phyloP scores from a whole-genome alignment of 2,329 filamentous ascomycete genomes.

The Xylariomycetidae sp. region DNA sequence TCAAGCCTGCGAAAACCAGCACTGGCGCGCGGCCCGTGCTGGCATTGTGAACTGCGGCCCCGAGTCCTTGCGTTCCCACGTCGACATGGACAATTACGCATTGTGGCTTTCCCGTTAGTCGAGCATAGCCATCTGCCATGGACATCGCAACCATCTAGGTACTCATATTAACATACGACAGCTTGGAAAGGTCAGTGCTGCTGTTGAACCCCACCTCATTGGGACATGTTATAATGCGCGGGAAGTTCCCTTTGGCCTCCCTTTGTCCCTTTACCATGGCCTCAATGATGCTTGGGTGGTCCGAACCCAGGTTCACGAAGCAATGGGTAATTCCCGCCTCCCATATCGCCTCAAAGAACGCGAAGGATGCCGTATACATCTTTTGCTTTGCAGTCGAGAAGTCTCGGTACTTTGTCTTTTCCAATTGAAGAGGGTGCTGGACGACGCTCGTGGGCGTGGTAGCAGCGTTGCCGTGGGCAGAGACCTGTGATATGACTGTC shows the following conservation, averaged over 20 bases:
- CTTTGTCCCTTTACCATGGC: slow-evolving; percentile 73
- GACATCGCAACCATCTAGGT: slow-evolving; percentile 75
- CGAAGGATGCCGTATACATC: slow-evolving; percentile 62
- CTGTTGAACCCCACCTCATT: slow-evolving; percentile 73
- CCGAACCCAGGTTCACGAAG: slow-evolving; percentile 64
- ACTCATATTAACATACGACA: slow-evolving; percentile 7
- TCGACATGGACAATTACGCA: slow-evolving; percentile 78
- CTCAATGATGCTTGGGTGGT: slow-evolving; percentile 74
- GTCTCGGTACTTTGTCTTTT: background rate
- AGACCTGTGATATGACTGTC: too few species aligned
- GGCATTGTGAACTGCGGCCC: slow-evolving; percentile 74
- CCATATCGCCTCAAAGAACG: slow-evolving; percentile 54
- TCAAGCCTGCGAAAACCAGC: slow-evolving; percentile 73
- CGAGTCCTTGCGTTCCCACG: slow-evolving; percentile 75
- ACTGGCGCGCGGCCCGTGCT: slow-evolving; percentile 70
- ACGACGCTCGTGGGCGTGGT: background rate
- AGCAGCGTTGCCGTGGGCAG: too few species aligned
- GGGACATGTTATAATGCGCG: slow-evolving; percentile 72
- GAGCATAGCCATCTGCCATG: slow-evolving; percentile 78
- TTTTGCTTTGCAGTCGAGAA: slow-evolving; percentile 10
- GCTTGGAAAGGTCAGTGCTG: too few species aligned
- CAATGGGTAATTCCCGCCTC: slow-evolving; percentile 32
- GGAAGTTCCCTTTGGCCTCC: slow-evolving; percentile 61
- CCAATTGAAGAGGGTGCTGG: background rate
- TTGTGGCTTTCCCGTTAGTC: slow-evolving; percentile 67